Base-by-base conservation (phyloP, 2,329 filamentous ascomycete species). In the Aspergillus hortae region DNA sequence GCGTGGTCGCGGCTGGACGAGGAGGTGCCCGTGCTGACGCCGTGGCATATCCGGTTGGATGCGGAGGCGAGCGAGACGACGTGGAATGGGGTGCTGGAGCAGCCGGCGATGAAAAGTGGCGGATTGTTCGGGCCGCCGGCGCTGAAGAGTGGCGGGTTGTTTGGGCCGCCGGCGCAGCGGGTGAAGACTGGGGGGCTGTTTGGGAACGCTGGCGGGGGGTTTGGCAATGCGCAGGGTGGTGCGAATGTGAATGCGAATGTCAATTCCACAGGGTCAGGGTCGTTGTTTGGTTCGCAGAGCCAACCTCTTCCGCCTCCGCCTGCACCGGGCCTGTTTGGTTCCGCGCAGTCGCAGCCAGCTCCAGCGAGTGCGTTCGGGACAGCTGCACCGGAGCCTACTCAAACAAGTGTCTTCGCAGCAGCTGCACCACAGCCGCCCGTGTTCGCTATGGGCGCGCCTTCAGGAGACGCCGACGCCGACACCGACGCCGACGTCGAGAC, bases 21-120 rank as follows among this genome's bases (percentile, higher is more conserved):
- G 52, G 67, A 68, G 11, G 78, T 83, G 1, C 84, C 84, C 0
- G 69, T 66, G 4, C 74, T 87, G 33, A 63, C 73, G 1, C 75
- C 81, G 0, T 87, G 84, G 84, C 77, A 72, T 46, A 73, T 87
- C 57, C 77, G 76, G 52, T 67, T 85, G 6, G 71, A 63, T 10
- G 19, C 44, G 11, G 3, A n/a, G 42, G 9, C 35, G 52, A 42
- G 40, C 36, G 61, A 53, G 57, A 48, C 9, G 40, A 4, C 53
- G n/a, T 60, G 56, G 48, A 44, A 60, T 14, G 54, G 50, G 2
- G 59, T 59, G 52, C 15, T 11, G 40, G 35, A n/a, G 35, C 7
- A 38, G 40, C 40, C n/a, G 40, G 23, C 6, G 23, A 6, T 23
- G 23, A 23, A 23, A 3, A 19, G 2, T 19, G 19, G 19, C 2